Percentiles rank a stretch among this genome's conserved stretches.
These are phyloP conservation scores for Hypoxylon rickii DNA, from an alignment of 495 filamentous ascomycete species.

Conservation along the genomic window DNA sequence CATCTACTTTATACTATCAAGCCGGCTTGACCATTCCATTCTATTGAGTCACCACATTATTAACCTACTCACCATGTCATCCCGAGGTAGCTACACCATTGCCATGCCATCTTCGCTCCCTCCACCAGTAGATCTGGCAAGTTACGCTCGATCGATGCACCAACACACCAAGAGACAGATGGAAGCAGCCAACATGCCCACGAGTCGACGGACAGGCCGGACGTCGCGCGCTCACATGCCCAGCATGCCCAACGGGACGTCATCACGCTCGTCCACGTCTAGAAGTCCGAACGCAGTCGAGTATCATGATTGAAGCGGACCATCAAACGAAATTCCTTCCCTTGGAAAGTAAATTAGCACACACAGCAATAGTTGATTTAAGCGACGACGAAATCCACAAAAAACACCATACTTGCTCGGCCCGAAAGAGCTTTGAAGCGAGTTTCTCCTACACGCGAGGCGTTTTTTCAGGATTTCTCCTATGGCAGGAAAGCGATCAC, in stretches of 20 bases:
- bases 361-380: not conserved
- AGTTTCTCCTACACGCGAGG: too few relatives aligned
- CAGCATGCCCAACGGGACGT: constrained; percentile 43
- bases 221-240: constrained; percentile 27
- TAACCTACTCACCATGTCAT: constrained; percentile 42
- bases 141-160: constrained; percentile 54
- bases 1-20: constrained; percentile 6
- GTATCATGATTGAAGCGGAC: constrained; percentile 25
- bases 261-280: constrained; percentile 9
- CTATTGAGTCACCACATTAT: constrained; percentile 1
- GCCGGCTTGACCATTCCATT: constrained; percentile 11
- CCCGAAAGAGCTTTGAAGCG: constrained; percentile 11
- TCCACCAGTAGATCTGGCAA: constrained; percentile 49
- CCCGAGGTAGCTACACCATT: constrained; percentile 36
- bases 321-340: too few relatives aligned
- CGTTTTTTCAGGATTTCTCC: too few relatives aligned
- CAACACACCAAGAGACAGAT: constrained; percentile 58
- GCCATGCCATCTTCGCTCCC: constrained; percentile 43
- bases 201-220: constrained; percentile 22
- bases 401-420: not conserved
- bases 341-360: too few relatives aligned
- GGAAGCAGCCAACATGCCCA: constrained; percentile 46
- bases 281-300: constrained; percentile 23
- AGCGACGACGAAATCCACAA: not conserved
- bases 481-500: too few relatives aligned